phyloP scores from a whole-genome alignment of 805 yeast species.

The Candida cerambycidarum region DNA sequence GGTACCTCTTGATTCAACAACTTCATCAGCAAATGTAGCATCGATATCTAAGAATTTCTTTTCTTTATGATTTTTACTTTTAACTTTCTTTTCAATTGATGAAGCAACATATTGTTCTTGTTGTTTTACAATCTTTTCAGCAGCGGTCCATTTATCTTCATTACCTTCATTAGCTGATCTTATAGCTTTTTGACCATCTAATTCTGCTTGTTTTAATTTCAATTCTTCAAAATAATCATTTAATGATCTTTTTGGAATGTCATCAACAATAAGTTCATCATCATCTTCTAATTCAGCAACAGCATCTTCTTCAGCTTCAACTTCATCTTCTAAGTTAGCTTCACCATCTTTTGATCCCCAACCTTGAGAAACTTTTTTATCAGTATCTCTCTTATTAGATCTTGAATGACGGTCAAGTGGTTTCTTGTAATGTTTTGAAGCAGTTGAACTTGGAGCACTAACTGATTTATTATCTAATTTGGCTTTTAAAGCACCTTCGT shows the following conservation, averaged over 20 bases:
- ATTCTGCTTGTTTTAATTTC: constrained; percentile 44
- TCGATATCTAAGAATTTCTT: constrained; percentile 75
- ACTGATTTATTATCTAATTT: constrained; percentile 72
- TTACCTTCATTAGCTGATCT: constrained; percentile 61
- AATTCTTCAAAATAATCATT: constrained; percentile 83
- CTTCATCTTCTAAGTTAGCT: constrained; percentile 65
- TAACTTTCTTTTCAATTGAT: constrained; percentile 64
- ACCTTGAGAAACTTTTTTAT: constrained; percentile 78
- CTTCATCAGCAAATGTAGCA: constrained; percentile 66
- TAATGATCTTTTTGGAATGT: constrained; percentile 60
- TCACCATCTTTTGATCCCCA: constrained; percentile 80
- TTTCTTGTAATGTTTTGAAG: constrained; percentile 55
- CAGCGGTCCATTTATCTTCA: constrained; percentile 49
- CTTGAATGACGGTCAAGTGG: constrained; percentile 84
- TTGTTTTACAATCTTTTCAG: constrained; percentile 64
- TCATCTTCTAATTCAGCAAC: constrained; percentile 46
- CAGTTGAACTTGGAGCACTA: constrained; percentile 53
- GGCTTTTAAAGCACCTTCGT: constrained; percentile 82
- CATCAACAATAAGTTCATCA: constrained; percentile 42
- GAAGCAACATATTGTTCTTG: constrained; percentile 60
- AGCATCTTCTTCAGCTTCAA: constrained; percentile 44
- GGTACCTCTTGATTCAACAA: constrained; percentile 33
- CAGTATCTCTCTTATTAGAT: constrained; percentile 79
- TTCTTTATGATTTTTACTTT: constrained; percentile 76
- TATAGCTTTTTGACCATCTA: constrained; percentile 33